These are phyloP conservation scores for Arthonia radiata DNA, from an alignment of 495 filamentous ascomycete species.

Conservation along the genomic window DNA sequence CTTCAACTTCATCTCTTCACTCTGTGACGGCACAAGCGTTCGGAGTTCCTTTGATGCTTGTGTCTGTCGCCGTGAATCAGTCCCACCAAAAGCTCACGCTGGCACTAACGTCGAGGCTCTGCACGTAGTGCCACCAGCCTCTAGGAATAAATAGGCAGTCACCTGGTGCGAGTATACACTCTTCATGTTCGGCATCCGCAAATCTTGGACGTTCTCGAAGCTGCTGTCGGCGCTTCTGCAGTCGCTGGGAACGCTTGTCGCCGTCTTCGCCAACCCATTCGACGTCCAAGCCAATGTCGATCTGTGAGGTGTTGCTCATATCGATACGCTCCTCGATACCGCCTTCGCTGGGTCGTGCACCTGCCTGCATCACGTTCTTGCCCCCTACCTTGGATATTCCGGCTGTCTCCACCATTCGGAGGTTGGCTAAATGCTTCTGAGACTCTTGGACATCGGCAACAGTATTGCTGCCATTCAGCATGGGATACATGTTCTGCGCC, in stretches of 20 bases:
- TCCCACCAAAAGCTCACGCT: conserved; percentile 99
- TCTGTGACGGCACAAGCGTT: no score
- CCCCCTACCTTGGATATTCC: no score
- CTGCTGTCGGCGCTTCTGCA: conserved; percentile 5
- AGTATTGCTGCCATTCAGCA: no score
- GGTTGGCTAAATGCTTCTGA: no score
- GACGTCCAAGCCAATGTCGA: conserved; percentile 28
- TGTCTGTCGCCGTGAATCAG: no score
- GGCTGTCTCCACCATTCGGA: no score
- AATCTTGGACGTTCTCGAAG: conserved; percentile 30
- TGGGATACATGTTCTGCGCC: conserved; percentile 33
- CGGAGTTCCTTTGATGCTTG: no score
- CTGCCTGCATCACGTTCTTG: no score
- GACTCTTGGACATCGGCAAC: no score
- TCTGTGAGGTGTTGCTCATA: conserved; percentile 71
- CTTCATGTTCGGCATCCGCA: conserved; percentile 37
- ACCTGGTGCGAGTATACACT: conserved; percentile 54
- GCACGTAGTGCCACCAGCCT: conserved; percentile 98
- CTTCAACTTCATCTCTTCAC: no score
- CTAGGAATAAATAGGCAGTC: conserved; percentile 79
- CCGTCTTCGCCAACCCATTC: conserved; percentile 16
- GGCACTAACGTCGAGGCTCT: conserved; percentile 61
- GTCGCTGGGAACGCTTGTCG: conserved; percentile 5
- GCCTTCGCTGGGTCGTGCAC: no score
- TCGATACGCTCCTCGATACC: conserved; percentile 54